These are phyloP conservation scores for Amylocarpus encephaloides DNA, from an alignment of 2,329 filamentous ascomycete genomes.

Conservation along the genomic window DNA sequence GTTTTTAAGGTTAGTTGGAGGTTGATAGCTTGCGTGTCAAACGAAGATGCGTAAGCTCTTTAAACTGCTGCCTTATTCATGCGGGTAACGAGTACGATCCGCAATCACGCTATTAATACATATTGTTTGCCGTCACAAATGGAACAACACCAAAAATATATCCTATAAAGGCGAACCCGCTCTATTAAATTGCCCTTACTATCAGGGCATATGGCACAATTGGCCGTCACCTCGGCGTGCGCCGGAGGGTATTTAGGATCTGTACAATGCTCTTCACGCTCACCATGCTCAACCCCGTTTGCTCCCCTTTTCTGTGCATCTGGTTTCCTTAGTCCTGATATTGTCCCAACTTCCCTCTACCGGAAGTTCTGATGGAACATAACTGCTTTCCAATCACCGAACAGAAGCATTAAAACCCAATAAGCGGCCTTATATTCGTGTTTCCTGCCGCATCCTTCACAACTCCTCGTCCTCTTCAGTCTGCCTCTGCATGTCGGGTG, in stretches of 20 bases:
- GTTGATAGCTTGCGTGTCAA: too few species aligned
- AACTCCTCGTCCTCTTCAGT: slow-evolving; percentile 27
- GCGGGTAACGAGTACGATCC: too few species aligned
- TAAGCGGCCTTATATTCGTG: slow-evolving; percentile 4
- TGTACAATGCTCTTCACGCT: background rate
- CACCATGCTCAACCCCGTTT: background rate
- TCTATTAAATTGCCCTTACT: background rate
- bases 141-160: background rate
- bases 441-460: slow-evolving; percentile 13
- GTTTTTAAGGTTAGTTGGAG: background rate
- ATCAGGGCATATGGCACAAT: background rate
- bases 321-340: background rate
- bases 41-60: too few species aligned
- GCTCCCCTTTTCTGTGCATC: background rate
- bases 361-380: background rate
- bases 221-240: background rate
- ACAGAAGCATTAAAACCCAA: background rate
- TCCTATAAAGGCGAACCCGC: too few species aligned
- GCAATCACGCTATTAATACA: too few species aligned
- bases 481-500: slow-evolving; percentile 19
- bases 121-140: too few species aligned
- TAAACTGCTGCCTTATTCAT: too few species aligned
- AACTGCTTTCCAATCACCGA: slow-evolving; percentile 12
- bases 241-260: background rate
- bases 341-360: background rate